Evolutionary conservation across 768 basidiomycete species (phyloP), one percentile per base, ranked within the genome.

Genomic region (Inosperma sp.): DNA sequence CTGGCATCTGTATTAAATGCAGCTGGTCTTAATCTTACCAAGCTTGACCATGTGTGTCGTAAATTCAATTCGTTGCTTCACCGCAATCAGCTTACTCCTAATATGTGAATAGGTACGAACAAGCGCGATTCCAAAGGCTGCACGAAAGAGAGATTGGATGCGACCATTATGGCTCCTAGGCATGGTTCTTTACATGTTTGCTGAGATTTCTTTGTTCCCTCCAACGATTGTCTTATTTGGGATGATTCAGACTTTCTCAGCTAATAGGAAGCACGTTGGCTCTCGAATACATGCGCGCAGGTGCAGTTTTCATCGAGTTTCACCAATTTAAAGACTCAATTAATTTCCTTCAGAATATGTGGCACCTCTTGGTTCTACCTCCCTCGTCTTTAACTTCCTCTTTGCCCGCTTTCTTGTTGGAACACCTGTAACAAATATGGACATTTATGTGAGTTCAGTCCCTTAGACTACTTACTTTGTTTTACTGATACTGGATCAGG

Each of bases 351-450:
- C 68, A 82, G 90, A 95, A 81, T 97, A 96, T 66, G 94, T 98
- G 49, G 95, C 95, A 2, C 94, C 94, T 2, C 78, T 98, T 4
- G 94, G 95, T 12, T 92, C 91, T 0, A 88, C 92, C 9, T 89
- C 92, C 10, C 81, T 98, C 55, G 83, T 98, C 49, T 97, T 98
- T 74, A 98, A 98, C 66, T 94, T 96, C 64, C 74, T 96, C 30
- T 95, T 96, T 65, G 95, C 95, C 30, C 82, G 87, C 58, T 87
- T 92, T 62, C 77, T 92, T 52, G 85, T 91, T 5, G 89, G 88
- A 30, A 89, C 86, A 5, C 88, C 90, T 1, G 88, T 94, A 31
- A 91, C 88, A 35, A 80, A 71, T 50, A 86, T 79, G 29, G 92
- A 94, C 63, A 88, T 93, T 29, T 85, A 88, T 62, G 88, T 87